Base-by-base conservation (phyloP, 306 rosid genomes). In the Begonia masoniana region DNA sequence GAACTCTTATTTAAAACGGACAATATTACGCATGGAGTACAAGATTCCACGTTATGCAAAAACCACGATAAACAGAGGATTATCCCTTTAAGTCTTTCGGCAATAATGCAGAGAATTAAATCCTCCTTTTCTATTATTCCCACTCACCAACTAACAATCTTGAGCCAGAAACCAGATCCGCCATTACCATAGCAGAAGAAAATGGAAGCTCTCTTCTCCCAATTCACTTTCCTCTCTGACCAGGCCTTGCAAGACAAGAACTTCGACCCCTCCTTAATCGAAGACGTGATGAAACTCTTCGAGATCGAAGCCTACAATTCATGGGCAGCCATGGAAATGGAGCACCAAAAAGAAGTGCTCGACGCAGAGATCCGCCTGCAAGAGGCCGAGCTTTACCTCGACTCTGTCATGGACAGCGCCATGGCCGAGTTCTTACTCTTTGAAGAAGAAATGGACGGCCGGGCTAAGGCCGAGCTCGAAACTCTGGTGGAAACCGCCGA, bases 281-380 rank as follows among this genome's bases (percentile, higher is more conserved):
- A 91, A 65, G 93, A 81, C 68, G 78, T 83, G 0, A 75, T 83
- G 88, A 86, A 67, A 60, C 88, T 91, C 6, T 91, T 91, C 26
- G 99, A 91, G 83, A 71, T 91, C 17, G 99, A 91, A n/a, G 81
- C 94, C 1, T 91, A 86, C 88, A 91, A 68, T 4, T 79, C 94
- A 43, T 86, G 96, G 99, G 99, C 88, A 0, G 92, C 94, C 17
- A 51, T 72, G 43, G 99, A 86, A 19, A 79, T 81, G 1, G 79
- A 83, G 43, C 75, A 63, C 19, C 78, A 78, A 7, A 59, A 48
- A 36, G 94, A 91, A 43, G 43, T 54, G 16, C 77, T 73, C 43
- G 86, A 75, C 31, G 78, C 93, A 1, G 99, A 91, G 61, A 19
- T 23, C 13, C 70, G 54, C 3, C 50, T 79, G 84, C 57, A 71